Base-by-base conservation (phyloP, 768 basidiomycete species). In the Rubroboletus satanas region DNA sequence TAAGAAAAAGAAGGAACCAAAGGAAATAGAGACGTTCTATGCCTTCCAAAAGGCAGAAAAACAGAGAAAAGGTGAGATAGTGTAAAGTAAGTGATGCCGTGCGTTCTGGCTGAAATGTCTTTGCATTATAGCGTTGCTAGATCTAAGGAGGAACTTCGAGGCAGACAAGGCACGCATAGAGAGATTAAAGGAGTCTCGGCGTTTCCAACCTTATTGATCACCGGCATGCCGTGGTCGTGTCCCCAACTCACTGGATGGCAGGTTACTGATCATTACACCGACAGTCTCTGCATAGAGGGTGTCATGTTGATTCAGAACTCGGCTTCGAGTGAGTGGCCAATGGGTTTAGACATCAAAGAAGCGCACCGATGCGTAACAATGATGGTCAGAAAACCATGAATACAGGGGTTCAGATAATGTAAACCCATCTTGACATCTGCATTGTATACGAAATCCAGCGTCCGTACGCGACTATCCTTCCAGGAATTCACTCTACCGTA, bases 41-140 rank as follows among this genome's bases (percentile, higher is more conserved):
- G 85, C 84, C 26, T 96, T 94, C 79, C 93, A 97, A 71, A 84
- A 85, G 65, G 87, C 87, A 45, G 94, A 94, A 71, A 88, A 88
- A 74, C 94, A 94, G 70, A 75, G 92, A 54, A 81, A 87, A 71
- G 85, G 93, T 94, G 55, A 51, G 78, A 55, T 35, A 4, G 32
- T 10, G 14, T 10, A 8, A 33, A 6, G 21, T 46, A 11, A 50
- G 18, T 14, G 31, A 11, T 51, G 9, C 7, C 3, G 17, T 39
- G 10, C 33, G 15, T 36, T 54, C 11, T 18, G 28, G 32, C 47
- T 61, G 7, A 62, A 5, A 35, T 51, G 8, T 2, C 31, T 32
- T 59, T 45, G 41, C 51, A 15, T 45, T 58, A 26, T 60, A 85
- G 84, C 79, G 41, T 68, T 85, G 52, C 73, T 83, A 56, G 75